Conservation (phyloP, 768 basidiomycete genomes). For the Hygrophoropsis aurantiaca region DNA sequence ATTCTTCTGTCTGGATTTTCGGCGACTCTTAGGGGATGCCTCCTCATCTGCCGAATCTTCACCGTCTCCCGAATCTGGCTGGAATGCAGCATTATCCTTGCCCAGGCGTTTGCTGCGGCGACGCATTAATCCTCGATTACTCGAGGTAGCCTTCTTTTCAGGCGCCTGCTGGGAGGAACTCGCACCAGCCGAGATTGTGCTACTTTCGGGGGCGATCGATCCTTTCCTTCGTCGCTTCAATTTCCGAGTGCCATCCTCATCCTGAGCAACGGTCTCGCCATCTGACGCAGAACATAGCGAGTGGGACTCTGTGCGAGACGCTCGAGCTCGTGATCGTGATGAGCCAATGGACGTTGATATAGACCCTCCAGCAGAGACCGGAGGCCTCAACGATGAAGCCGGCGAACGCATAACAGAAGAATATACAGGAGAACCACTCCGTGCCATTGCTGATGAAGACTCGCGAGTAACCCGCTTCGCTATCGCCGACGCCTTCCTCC, state of each 20-base stretch:
- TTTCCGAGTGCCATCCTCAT: not conserved
- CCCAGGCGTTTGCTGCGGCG: conserved; percentile 30
- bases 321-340: conserved; percentile 12
- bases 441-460: conserved; percentile 2
- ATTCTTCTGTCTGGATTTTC: conserved; percentile 3
- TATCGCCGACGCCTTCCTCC: conserved; percentile 6
- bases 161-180: not conserved
- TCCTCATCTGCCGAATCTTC: conserved; percentile 28
- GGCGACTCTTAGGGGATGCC: conserved; percentile 6
- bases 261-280: conserved; percentile 19
- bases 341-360: conserved; percentile 15
- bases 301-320: conserved; percentile 19
- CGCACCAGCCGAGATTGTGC: not conserved
- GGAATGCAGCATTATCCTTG: conserved; percentile 36
- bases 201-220: conserved; percentile 10
- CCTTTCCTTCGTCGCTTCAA: conserved; percentile 13
- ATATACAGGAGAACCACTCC: conserved; percentile 1
- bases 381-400: conserved; percentile 21
- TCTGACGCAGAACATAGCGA: conserved; percentile 25
- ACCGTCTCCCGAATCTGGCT: conserved; percentile 28
- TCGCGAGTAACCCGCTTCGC: conserved; percentile 1
- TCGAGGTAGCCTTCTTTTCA: not conserved
- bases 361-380: conserved; percentile 20
- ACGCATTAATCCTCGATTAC: conserved; percentile 3
- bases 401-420: conserved; percentile 16